Percentiles rank a stretch among this genome's conserved stretches.
Evolutionary conservation across 2,329 filamentous ascomycete species (phyloP).

Genomic region (Tolypocladium nubicola): DNA sequence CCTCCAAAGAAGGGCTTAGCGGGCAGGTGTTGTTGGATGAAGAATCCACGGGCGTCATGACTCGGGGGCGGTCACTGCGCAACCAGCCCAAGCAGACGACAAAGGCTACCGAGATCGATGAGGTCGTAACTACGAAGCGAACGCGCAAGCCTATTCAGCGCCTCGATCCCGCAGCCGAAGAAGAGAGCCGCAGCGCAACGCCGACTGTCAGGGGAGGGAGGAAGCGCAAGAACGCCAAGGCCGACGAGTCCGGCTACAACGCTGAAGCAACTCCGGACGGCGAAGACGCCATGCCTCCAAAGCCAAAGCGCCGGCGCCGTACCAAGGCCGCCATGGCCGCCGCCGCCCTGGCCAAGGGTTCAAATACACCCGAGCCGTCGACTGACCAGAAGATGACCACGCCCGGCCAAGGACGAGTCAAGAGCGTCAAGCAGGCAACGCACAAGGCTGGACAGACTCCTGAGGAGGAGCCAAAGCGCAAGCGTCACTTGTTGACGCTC

Average conservation of each 20-base stretch:
- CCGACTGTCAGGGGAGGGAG: slow-evolving; percentile 24
- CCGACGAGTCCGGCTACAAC: slow-evolving; percentile 21
- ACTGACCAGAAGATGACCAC: not conserved
- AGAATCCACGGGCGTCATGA: slow-evolving; percentile 39
- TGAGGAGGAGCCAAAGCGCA: slow-evolving; percentile 10
- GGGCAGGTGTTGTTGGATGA: slow-evolving; percentile 43
- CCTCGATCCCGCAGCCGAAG: slow-evolving; percentile 39
- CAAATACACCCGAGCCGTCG: not conserved
- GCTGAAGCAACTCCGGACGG: slow-evolving; percentile 20
- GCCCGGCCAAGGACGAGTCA: not conserved
- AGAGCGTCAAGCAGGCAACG: not conserved
- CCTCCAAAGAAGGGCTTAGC: slow-evolving; percentile 39
- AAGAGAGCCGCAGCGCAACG: slow-evolving; percentile 40
- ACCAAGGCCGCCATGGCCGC: slow-evolving; percentile 1
- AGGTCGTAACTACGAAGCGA: slow-evolving; percentile 38
- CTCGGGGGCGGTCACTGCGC: slow-evolving; percentile 40
- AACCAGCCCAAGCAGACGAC: slow-evolving; percentile 47
- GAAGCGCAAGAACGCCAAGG: slow-evolving; percentile 19
- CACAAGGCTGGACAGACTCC: not conserved
- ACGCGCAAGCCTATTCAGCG: slow-evolving; percentile 39
- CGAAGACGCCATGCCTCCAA: slow-evolving; percentile 11
- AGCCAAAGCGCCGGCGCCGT: slow-evolving; percentile 16
- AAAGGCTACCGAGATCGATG: slow-evolving; percentile 45
- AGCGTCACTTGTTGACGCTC: slow-evolving; percentile 22
- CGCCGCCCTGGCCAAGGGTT: not conserved